These are phyloP conservation scores for Colletotrichum sp. DNA, from an alignment of 2,329 filamentous ascomycete species.

Conservation along the genomic window DNA sequence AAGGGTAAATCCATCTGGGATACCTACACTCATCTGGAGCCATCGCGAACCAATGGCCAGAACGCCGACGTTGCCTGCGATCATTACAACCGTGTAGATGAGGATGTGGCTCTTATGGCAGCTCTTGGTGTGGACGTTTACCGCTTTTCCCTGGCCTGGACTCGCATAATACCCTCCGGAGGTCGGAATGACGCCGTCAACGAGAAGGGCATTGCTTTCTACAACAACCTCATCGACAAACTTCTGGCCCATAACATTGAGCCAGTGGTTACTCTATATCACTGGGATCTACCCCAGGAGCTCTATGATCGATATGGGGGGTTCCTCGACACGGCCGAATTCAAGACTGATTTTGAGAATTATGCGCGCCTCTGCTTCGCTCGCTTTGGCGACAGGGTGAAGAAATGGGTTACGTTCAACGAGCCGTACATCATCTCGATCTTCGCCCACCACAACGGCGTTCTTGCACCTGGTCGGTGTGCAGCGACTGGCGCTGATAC, in stretches of 20 bases:
- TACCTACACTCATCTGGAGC: constrained; percentile 42
- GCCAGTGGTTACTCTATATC: constrained; percentile 68
- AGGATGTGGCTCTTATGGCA: constrained; percentile 66
- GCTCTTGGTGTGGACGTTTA: constrained; percentile 63
- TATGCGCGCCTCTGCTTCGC: constrained; percentile 41
- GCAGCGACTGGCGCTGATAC: constrained; percentile 32
- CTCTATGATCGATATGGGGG: constrained; percentile 42
- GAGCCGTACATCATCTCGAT: constrained; percentile 43
- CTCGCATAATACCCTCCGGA: constrained; percentile 68
- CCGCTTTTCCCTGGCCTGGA: constrained; percentile 71
- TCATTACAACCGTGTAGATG: constrained; percentile 44
- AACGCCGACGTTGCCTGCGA: constrained; percentile 53
- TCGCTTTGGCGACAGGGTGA: constrained; percentile 38
- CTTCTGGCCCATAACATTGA: constrained; percentile 61
- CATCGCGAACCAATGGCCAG: constrained; percentile 41
- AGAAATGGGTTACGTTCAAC: constrained; percentile 44
- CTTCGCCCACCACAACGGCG: constrained; percentile 38
- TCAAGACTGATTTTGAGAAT: constrained; percentile 36
- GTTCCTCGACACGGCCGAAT: constrained; percentile 34
- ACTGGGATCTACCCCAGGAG: constrained; percentile 59
- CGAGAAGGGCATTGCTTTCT: constrained; percentile 63
- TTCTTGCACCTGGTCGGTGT: constrained; percentile 36
- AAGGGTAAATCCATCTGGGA: constrained; percentile 50
- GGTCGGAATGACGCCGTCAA: constrained; percentile 68
- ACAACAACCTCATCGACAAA: constrained; percentile 64